A percentile compares a stretch with the other conserved stretches of the same genome.
phyloP scores from a whole-genome alignment of 2,329 filamentous ascomycete genomes.

The Pyrenochaeta sp. region DNA sequence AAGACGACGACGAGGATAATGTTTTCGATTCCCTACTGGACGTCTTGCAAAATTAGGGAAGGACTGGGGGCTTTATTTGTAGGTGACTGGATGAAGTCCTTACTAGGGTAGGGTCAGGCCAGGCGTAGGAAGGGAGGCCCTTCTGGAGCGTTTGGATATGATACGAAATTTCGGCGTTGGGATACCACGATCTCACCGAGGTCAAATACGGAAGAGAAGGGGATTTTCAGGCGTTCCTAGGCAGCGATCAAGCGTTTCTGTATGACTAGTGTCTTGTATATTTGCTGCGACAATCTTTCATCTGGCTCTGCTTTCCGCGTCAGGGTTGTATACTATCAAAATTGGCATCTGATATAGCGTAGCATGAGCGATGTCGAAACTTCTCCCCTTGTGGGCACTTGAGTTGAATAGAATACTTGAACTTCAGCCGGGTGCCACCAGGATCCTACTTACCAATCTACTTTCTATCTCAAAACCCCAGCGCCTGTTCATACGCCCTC shows the following conservation, averaged over 20 bases:
- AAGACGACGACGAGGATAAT: conserved; percentile 25
- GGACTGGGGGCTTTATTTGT: not conserved
- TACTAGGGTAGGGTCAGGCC: too few relatives aligned
- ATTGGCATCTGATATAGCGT: conserved; percentile 6
- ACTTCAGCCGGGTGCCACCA: not conserved
- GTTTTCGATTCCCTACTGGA: conserved; percentile 32
- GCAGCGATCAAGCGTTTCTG: too few relatives aligned
- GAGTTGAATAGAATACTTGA: not conserved
- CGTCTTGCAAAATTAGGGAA: conserved; percentile 26
- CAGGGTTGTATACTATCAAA: conserved; percentile 12
- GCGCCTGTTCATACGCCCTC: conserved; percentile 15
- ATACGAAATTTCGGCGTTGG: too few relatives aligned
- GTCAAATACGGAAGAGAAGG: too few relatives aligned
- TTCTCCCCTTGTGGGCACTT: conserved; percentile 1
- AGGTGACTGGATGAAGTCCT: not conserved
- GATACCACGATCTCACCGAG: too few relatives aligned
- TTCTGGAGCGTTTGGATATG: too few relatives aligned
- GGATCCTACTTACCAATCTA: not conserved
- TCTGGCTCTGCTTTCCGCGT: not conserved
- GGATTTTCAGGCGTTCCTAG: too few relatives aligned
- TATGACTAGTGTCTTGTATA: conserved; percentile 3
- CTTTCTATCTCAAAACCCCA: conserved; percentile 16
- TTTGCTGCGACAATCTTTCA: conserved; percentile 1
- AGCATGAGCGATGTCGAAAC: not conserved
- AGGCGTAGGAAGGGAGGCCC: too few relatives aligned